phyloP scores from a whole-genome alignment of 2,329 filamentous ascomycete species.

The Trichophyton schoenleinii region DNA sequence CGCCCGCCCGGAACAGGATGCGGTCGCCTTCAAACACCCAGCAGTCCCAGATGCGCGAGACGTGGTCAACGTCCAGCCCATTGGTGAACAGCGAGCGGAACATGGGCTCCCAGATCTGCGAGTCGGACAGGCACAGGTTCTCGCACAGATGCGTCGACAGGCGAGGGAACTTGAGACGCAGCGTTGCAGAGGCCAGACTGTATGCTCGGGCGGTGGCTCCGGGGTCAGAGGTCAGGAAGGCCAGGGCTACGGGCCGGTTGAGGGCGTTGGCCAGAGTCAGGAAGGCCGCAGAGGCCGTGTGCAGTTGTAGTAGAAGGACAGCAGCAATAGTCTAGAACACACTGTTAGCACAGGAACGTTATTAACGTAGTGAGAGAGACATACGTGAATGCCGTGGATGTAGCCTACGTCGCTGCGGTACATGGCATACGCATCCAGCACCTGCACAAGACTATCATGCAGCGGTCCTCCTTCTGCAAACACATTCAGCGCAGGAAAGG shows the following conservation, averaged over 20 bases:
- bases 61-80: constrained; percentile 40
- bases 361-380: constrained; percentile 12
- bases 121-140: constrained; percentile 28
- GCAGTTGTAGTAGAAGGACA: constrained; percentile 45
- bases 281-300: constrained; percentile 42
- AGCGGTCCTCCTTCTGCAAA: constrained; percentile 44
- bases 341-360: background rate
- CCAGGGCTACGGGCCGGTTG: constrained; percentile 48
- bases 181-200: constrained; percentile 41
- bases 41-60: constrained; percentile 48
- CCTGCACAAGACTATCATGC: constrained; percentile 43
- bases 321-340: constrained; percentile 40
- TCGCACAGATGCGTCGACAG: constrained; percentile 42
- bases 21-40: constrained; percentile 50
- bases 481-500: constrained; percentile 47
- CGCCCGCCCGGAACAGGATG: constrained; percentile 34
- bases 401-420: constrained; percentile 53
- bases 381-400: constrained; percentile 45
- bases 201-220: constrained; percentile 45
- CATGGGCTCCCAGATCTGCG: constrained; percentile 41
- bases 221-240: constrained; percentile 47
- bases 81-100: constrained; percentile 42
- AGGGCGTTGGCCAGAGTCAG: constrained; percentile 48
- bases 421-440: constrained; percentile 50
- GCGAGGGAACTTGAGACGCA: constrained; percentile 46